Conservation (phyloP, 805 yeast species). For the Wickerhamomyces ciferrii region DNA sequence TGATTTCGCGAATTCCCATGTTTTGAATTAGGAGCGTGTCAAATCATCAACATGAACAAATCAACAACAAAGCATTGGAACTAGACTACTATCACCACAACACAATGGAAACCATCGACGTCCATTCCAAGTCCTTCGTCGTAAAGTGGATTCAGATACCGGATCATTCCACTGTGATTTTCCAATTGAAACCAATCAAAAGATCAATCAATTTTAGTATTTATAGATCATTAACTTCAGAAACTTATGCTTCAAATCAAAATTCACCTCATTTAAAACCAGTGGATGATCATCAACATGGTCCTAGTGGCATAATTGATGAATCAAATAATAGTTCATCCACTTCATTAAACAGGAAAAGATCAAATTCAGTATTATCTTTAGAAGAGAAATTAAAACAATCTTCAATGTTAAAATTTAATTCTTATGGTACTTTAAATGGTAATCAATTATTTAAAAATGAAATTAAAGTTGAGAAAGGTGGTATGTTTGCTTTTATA, state of each 20-base stretch:
- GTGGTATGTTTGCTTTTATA: slow-evolving; percentile 80
- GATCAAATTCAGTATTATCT: slow-evolving; percentile 33
- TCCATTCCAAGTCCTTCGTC: slow-evolving; percentile 83
- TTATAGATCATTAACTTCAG: slow-evolving; percentile 21
- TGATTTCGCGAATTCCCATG: no score
- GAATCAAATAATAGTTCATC: slow-evolving; percentile 11
- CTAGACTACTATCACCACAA: no score
- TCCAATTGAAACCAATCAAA: slow-evolving; percentile 79
- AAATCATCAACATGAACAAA: no score
- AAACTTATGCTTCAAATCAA: slow-evolving; percentile 7
- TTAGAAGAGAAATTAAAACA: slow-evolving; percentile 55
- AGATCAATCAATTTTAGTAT: slow-evolving; percentile 44
- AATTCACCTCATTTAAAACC: slow-evolving; percentile 23
- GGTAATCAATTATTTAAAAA: slow-evolving; percentile 65
- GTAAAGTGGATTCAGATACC: slow-evolving; percentile 88
- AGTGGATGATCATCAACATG: background rate
- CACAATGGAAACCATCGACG: slow-evolving; percentile 82
- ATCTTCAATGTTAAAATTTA: slow-evolving; percentile 44
- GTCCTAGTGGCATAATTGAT: background rate
- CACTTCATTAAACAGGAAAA: slow-evolving; percentile 20
- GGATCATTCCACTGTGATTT: slow-evolving; percentile 57
- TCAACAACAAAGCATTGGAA: no score
- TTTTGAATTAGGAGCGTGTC: no score
- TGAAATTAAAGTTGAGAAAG: slow-evolving; percentile 46
- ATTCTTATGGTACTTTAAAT: slow-evolving; percentile 50